Base-by-base conservation (phyloP, 2,329 filamentous ascomycete species). In the Calonectria crousiana region DNA sequence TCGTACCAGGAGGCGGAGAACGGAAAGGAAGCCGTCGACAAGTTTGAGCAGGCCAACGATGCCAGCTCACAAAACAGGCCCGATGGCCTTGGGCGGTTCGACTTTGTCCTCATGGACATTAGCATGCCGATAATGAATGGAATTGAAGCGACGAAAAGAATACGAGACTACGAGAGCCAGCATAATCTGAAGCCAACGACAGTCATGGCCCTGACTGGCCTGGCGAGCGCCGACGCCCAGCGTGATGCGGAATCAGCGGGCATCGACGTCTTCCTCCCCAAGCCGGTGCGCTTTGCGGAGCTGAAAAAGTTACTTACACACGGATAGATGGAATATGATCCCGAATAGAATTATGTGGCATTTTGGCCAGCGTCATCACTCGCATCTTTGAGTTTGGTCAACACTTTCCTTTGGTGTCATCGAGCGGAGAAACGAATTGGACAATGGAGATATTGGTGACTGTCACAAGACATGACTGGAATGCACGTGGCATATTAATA, bases 101-200 rank as follows among this genome's bases (percentile, higher is more conserved):
- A 84, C 65, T 84, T 81, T 41, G 77, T 86, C 2, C 78, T 86
- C 1, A 86, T 86, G 85, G 90, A 91, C 76, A 86, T 90, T 10
- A 88, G 85, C 79, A 91, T 91, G 90, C 90, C 90, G 0, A 83
- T 90, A 8, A 87, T 91, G 76, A 86, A 91, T 75, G 88, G 88
- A 0, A 82, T 89, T 20, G 86, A 87, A 30, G 85, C 88, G 0
- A 90, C 89, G 10, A 83, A 84, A 16, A 84, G 83, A 69, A 90
- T 91, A 32, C 85, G 89, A 6, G 84, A 85, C 2, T 84, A 88
- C 23, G 89, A 91, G 77, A 82, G 83, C 4, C 84, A 87, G 6
- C 81, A 85, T 16, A 82, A 81, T 1, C 75, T 87, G 3, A 77
- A 82, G 4, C 85, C 85, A 0, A 86, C 87, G 0, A 87, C 84